Base-by-base conservation (phyloP, 805 yeast species). In the Saturnispora bothae region DNA sequence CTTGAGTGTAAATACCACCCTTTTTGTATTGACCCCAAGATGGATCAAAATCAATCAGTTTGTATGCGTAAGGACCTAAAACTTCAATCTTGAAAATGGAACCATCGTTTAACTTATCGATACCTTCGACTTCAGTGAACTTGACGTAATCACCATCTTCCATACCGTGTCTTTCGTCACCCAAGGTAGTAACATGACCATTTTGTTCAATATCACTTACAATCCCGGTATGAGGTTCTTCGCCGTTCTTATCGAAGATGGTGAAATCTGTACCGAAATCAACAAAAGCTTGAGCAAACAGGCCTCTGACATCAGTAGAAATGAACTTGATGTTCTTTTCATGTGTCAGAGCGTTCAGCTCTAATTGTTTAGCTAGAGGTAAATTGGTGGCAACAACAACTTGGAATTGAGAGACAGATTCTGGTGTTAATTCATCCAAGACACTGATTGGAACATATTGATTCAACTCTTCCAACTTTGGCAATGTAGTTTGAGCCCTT, bases 1-100 rank as follows among this genome's bases (percentile, higher is more conserved):
- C 95, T 63, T 92, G 94, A 18, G 86, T 82, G 66, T 83, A 92
- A 34, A 83, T 66, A 46, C 99, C 99, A 35, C 96, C 95, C 52
- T 76, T 77, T 37, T 64, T 59, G 54, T 85, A 92, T 2, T 66
- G 59, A 17, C 88, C 95, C 60, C 61, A 66, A 19, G 60, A 48
- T 17, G 65, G 64, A 45, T 71, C 73, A 41, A 73, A 65, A 39
- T 74, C 69, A 42, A 89, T 74, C 26, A 56, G 37, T 54, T 74
- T 77, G 68, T 83, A 92, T 3, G 96, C 94, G 55, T 73, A 86
- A n/a, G 98, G 98, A 13, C 97, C 98, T 43, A 82, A 67, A 2
- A 86, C 96, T 53, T 77, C 80, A 38, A 92, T 73, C 54, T 82
- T 80, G 55, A 68, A 76, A 13, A 85, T 71, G 40, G 70, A 62